These are phyloP conservation scores for Talaromyces sp. DNA, from an alignment of 2,329 filamentous ascomycete genomes.

Conservation along the genomic window DNA sequence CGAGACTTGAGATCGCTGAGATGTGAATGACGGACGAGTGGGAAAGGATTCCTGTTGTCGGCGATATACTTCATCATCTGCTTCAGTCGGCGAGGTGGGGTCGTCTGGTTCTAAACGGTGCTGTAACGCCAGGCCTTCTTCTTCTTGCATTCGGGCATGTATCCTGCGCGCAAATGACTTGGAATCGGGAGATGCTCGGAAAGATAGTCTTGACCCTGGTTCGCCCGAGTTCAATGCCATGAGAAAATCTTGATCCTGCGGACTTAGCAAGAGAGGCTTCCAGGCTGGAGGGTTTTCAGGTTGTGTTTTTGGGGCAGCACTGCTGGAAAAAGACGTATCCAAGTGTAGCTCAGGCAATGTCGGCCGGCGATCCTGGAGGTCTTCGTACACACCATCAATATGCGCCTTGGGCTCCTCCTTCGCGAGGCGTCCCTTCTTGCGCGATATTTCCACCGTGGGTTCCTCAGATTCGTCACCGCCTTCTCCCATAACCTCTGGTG, in stretches of 20 bases:
- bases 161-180: constrained; percentile 47
- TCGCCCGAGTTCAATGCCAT: constrained; percentile 29
- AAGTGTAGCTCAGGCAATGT: constrained; percentile 30
- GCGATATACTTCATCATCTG: constrained; percentile 18
- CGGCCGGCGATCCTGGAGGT: constrained; percentile 19
- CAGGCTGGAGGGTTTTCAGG: constrained; percentile 20
- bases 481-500: constrained; percentile 80
- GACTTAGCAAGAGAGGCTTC: constrained; percentile 31
- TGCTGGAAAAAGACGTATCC: constrained; percentile 32
- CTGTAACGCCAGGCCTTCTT: constrained; percentile 51
- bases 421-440: constrained; percentile 30
- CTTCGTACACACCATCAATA: constrained; percentile 6
- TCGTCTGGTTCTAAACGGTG: constrained; percentile 35
- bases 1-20: constrained; percentile 30
- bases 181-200: constrained; percentile 37
- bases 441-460: constrained; percentile 68
- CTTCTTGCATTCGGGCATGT: constrained; percentile 51
- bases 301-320: constrained; percentile 3
- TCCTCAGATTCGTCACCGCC: constrained; percentile 82
- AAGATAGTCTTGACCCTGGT: constrained; percentile 37
- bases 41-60: constrained; percentile 19
- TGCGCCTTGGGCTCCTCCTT: background rate
- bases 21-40: constrained; percentile 24
- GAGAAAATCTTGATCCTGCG: constrained; percentile 38
- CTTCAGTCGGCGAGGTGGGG: constrained; percentile 28